These are phyloP conservation scores for Penicillium sp. DNA, from an alignment of 2,329 filamentous ascomycete genomes.

Conservation along the genomic window DNA sequence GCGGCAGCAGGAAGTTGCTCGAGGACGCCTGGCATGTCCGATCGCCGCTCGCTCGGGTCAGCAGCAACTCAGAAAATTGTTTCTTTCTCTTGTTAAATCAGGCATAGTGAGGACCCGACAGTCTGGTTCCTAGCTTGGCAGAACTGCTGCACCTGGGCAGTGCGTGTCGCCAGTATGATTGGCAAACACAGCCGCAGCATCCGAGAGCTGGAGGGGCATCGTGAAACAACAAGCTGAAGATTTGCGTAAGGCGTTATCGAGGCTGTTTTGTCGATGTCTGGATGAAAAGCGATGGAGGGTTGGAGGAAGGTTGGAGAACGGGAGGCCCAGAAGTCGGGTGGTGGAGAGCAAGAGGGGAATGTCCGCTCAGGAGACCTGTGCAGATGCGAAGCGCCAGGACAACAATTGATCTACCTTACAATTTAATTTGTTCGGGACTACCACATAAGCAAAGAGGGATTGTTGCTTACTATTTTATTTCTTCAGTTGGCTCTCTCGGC, in stretches of 20 bases:
- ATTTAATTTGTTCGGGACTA: constrained; percentile 11
- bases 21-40: constrained; percentile 19
- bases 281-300: constrained; percentile 3
- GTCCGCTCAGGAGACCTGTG: background rate
- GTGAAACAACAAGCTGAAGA: background rate
- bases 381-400: constrained; percentile 10
- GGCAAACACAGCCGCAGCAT: constrained; percentile 36
- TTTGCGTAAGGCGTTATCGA: constrained; percentile 6
- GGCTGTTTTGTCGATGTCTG: background rate
- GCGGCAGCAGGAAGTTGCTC: constrained; percentile 17
- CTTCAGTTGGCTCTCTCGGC: constrained; percentile 9
- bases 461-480: constrained; percentile 14
- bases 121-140: constrained; percentile 40
- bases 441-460: constrained; percentile 11
- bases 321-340: background rate
- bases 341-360: background rate
- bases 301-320: background rate
- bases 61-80: constrained; percentile 22
- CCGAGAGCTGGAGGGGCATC: constrained; percentile 13
- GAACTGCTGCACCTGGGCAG: constrained; percentile 29
- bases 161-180: constrained; percentile 36
- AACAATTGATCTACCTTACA: constrained; percentile 9
- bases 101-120: constrained; percentile 39
- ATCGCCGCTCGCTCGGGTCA: constrained; percentile 23
- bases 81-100: constrained; percentile 23